phyloP scores from a whole-genome alignment of 768 basidiomycete genomes.

The Tricholoma saponaceum region DNA sequence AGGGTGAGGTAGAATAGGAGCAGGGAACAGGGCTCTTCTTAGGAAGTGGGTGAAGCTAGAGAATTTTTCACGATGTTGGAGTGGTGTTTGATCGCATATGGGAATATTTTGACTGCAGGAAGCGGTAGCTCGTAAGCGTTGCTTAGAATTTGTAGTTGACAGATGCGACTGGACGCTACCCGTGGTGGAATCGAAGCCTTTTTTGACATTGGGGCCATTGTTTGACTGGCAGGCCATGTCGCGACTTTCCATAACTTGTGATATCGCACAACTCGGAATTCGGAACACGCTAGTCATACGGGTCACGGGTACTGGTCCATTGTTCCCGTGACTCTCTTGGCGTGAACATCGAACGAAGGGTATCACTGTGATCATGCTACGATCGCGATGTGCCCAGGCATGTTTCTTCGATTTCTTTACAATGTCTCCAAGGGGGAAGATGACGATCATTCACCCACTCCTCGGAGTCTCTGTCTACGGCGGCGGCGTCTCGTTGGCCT shows the following conservation, averaged over 20 bases:
- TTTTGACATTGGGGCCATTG: constrained; percentile 10
- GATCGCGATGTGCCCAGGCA: no score
- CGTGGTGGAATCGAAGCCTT: constrained; percentile 17
- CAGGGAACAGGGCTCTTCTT: constrained; percentile 10
- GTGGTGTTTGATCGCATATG: not conserved
- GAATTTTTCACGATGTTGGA: constrained; percentile 9
- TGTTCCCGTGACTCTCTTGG: not conserved
- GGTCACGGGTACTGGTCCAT: not conserved
- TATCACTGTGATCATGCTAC: no score
- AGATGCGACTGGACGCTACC: constrained; percentile 45
- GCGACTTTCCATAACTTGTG: not conserved
- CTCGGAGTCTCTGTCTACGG: no score
- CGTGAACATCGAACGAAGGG: no score
- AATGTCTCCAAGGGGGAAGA: no score
- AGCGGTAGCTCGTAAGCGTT: constrained; percentile 31
- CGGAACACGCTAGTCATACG: no score
- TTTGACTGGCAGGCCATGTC: not conserved
- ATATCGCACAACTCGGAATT: no score
- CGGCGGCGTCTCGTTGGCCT: not conserved
- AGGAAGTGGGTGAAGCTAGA: constrained; percentile 8
- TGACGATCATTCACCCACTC: no score
- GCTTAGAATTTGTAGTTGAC: constrained; percentile 36
- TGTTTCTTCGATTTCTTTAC: no score
- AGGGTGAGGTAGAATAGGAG: constrained; percentile 6
- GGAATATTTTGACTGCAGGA: constrained; percentile 1